Base-by-base conservation (phyloP, 73 alveolate species). In the Paraurostyla sp. region DNA sequence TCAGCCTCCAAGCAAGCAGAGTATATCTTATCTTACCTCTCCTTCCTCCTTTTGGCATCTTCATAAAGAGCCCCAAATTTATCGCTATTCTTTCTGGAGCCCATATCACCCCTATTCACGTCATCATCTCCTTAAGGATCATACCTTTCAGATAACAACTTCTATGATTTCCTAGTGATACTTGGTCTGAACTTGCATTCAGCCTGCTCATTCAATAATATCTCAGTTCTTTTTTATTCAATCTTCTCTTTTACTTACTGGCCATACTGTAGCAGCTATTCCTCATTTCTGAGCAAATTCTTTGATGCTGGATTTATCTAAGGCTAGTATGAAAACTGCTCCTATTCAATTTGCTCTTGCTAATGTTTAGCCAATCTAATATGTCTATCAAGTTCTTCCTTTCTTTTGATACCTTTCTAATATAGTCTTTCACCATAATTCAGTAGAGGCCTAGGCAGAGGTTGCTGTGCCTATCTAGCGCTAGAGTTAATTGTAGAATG, bases 381-480 rank as follows among this genome's bases (percentile, higher is more conserved):
- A 30, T 46, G 54, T 27, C 96, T 51, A 0, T 83, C 92, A 20
- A 62, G n/a, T 52, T 91, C 96, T 60, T 91, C 93, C 82, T 83
- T 91, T 46, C 65, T 68, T 56, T 91, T 91, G 16, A 91, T 46
- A 15, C 96, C 96, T 52, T 83, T 91, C 13, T 71, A 13, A 50
- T 91, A 91, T 36, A 91, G 85, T 62, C 88, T 91, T 25, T 82
- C 91, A 0, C 96, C 96, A 43, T 80, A 80, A 49, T 89, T 89
- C 27, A 83, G 35, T 23, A 36, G 20, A 0, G 71, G 80, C 58
- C 32, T 68, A 46, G 69, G 69, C 16, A 57, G 52, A 0, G 54
- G 91, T 4, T 63, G 81, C 6, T 36, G 50, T 23, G 35, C 18
- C 2, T 40, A 43, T 73, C 87, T 48, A 3, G 25, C 73, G 20